Conservation (phyloP, 495 filamentous ascomycete species). For the Rusavskia elegans region DNA sequence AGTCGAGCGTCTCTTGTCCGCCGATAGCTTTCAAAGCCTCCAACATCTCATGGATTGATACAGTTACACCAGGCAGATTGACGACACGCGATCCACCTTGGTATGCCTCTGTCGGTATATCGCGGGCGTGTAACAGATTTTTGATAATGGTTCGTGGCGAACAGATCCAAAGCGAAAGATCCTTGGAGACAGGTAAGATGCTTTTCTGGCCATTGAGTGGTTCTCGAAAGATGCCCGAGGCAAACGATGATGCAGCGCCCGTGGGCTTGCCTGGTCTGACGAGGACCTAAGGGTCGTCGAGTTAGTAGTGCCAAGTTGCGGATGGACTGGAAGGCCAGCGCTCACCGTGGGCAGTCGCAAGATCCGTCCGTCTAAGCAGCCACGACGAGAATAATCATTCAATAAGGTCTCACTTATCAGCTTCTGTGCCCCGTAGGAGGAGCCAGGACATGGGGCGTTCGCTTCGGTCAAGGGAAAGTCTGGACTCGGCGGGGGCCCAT, state of each 20-base stretch:
- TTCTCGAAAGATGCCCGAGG: conserved; percentile 58
- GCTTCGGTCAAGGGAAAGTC: conserved; percentile 35
- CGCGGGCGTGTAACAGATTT: conserved; percentile 51
- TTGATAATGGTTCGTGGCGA: conserved; percentile 49
- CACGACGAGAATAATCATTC: conserved; percentile 60
- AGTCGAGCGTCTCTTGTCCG: conserved; percentile 46
- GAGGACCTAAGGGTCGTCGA: conserved; percentile 14
- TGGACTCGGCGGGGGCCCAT: conserved; percentile 30
- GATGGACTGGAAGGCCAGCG: too few relatives aligned
- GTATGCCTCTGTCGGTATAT: conserved; percentile 37
- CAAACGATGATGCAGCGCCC: conserved; percentile 58
- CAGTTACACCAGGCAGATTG: conserved; percentile 58
- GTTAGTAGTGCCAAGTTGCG: not conserved
- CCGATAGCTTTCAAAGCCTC: conserved; percentile 55
- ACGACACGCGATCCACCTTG: conserved; percentile 40
- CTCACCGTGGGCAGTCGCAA: conserved; percentile 58
- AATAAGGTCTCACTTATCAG: conserved; percentile 56
- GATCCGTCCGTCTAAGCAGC: conserved; percentile 48
- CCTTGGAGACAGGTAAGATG: conserved; percentile 38
- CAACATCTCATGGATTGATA: conserved; percentile 59
- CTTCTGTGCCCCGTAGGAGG: conserved; percentile 68
- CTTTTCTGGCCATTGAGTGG: conserved; percentile 48
- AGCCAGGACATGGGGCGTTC: conserved; percentile 47
- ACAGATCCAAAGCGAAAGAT: conserved; percentile 48
- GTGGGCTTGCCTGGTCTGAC: conserved; percentile 62